Evolutionary conservation across 345 rosid species (phyloP).

Genomic region (Turritis glabra): DNA sequence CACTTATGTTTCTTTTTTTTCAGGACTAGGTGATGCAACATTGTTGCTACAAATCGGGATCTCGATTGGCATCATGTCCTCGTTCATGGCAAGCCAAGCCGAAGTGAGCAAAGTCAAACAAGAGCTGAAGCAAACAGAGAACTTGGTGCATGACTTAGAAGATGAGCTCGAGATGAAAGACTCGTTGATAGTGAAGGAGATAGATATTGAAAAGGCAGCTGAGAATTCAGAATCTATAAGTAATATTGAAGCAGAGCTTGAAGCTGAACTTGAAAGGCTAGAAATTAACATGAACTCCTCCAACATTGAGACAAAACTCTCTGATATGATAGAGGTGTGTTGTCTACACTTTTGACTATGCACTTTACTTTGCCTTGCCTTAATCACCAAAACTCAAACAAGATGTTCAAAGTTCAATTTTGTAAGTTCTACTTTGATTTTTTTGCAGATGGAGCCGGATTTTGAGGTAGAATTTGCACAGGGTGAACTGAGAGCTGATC

Average conservation of each 20-base stretch:
- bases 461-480: constrained; percentile 59
- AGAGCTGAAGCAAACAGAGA: constrained; percentile 67
- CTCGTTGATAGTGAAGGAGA: constrained; percentile 24
- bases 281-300: constrained; percentile 62
- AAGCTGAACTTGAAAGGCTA: constrained; percentile 94
- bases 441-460: constrained; percentile 62
- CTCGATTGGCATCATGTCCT: constrained; percentile 65
- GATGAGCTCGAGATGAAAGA: constrained; percentile 91
- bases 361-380: constrained; percentile 10
- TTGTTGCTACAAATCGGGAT: constrained; percentile 68
- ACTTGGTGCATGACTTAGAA: constrained; percentile 82
- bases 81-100: constrained; percentile 51
- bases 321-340: constrained; percentile 61
- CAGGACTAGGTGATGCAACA: constrained; percentile 52
- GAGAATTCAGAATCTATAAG: constrained; percentile 57
- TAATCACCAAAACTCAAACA: not conserved
- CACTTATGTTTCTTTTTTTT: constrained; percentile 12
- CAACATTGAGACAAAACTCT: constrained; percentile 45
- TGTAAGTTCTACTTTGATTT: not conserved
- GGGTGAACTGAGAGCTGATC: constrained; percentile 55
- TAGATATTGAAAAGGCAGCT: constrained; percentile 46
- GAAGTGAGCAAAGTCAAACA: constrained; percentile 61
- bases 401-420: constrained; percentile 1
- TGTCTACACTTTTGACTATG: not conserved
- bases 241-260: constrained; percentile 92